Evolutionary conservation across 1,139 yeast species (phyloP).

Genomic region (Wickerhamiella infanticola): DNA sequence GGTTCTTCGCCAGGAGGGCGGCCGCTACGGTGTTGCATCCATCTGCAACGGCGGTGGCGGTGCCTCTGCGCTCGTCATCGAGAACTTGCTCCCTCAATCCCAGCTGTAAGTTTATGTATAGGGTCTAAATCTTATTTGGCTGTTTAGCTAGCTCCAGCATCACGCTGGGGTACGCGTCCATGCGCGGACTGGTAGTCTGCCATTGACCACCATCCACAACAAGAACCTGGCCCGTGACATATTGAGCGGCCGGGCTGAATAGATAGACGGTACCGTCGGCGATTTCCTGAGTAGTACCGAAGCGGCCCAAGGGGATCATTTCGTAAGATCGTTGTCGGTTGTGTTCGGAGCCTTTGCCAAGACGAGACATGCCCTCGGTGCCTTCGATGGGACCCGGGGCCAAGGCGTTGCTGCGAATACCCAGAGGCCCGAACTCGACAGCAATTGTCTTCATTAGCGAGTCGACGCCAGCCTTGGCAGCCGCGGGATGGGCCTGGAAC

Average conservation of each 20-base stretch:
- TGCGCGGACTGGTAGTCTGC: constrained; percentile 33
- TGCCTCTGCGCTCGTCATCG: constrained; percentile 73
- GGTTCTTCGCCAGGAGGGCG: constrained; percentile 54
- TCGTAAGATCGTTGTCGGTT: constrained; percentile 26
- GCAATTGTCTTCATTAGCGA: constrained; percentile 68
- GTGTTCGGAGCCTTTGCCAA: constrained; percentile 26
- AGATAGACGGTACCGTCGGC: constrained; percentile 75
- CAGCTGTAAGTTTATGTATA: background rate
- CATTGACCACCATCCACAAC: constrained; percentile 29
- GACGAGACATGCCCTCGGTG: constrained; percentile 62
- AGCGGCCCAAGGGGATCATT: constrained; percentile 56
- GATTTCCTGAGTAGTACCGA: constrained; percentile 61
- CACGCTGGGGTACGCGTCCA: constrained; percentile 9
- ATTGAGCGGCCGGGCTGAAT: constrained; percentile 60
- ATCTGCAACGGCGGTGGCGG: constrained; percentile 99
- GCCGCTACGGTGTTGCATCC: constrained; percentile 86
- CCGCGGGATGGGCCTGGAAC: constrained; percentile 70
- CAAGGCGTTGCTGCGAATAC: constrained; percentile 59
- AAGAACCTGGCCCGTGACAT: constrained; percentile 1
- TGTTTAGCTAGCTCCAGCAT: background rate
- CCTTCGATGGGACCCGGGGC: constrained; percentile 81
- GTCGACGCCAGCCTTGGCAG: constrained; percentile 88
- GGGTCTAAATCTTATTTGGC: background rate
- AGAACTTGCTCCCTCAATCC: constrained; percentile 18
- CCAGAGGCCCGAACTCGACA: constrained; percentile 75